These are phyloP conservation scores for Pseudocercospora crystallina DNA, from an alignment of 2,329 filamentous ascomycete genomes.

Conservation along the genomic window DNA sequence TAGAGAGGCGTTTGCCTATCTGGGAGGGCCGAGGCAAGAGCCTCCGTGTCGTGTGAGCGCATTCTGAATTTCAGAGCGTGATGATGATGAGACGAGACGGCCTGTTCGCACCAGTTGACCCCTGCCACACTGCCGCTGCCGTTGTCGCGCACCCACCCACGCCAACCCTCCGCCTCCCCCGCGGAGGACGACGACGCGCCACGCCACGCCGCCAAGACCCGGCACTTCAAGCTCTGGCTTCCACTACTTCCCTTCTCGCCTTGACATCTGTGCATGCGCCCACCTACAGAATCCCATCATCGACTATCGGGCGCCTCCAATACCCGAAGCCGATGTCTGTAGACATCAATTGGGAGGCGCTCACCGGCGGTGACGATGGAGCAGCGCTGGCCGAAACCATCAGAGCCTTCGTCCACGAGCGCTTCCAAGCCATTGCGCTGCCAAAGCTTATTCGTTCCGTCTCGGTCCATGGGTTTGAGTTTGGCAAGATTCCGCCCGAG, in stretches of 20 bases:
- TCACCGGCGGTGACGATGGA: constrained; percentile 87
- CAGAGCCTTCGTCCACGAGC: constrained; percentile 89
- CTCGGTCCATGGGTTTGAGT: constrained; percentile 89
- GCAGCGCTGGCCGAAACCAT: constrained; percentile 80
- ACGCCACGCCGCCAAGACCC: too few relatives aligned
- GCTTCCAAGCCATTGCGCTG: constrained; percentile 87
- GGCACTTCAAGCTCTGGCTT: too few relatives aligned
- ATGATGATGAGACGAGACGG: too few relatives aligned
- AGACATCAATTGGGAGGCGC: constrained; percentile 92
- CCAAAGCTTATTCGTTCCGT: constrained; percentile 97
- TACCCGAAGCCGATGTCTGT: constrained; percentile 71
- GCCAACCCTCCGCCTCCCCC: too few relatives aligned
- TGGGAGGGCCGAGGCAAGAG: too few relatives aligned
- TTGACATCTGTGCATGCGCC: neutral
- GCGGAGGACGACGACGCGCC: too few relatives aligned
- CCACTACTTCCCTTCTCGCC: neutral
- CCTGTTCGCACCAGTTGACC: too few relatives aligned
- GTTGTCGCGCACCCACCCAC: too few relatives aligned
- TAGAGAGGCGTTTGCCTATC: too few relatives aligned
- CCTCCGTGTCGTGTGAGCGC: too few relatives aligned
- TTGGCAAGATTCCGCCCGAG: constrained; percentile 77
- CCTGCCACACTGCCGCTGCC: too few relatives aligned
- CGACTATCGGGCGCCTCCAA: constrained; percentile 3
- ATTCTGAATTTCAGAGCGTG: too few relatives aligned
- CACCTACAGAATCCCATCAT: neutral